Conservation (phyloP, 2,329 filamentous ascomycete genomes). For the Periconia sp. region DNA sequence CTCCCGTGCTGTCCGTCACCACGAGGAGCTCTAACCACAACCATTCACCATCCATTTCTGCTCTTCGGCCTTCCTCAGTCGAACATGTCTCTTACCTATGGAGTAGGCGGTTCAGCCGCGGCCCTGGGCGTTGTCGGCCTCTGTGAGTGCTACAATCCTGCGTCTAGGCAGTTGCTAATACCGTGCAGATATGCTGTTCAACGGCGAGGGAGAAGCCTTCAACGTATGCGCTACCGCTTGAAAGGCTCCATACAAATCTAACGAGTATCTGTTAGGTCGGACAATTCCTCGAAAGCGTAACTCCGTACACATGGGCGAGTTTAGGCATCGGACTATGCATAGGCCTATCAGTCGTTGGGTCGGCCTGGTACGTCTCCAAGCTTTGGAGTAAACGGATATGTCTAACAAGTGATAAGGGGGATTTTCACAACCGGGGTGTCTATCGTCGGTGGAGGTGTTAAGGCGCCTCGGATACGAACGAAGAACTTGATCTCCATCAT, state of each 20-base stretch:
- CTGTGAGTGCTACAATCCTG: constrained; percentile 65
- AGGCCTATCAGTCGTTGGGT: constrained; percentile 92
- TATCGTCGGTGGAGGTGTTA: constrained; percentile 95
- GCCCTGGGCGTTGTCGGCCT: constrained; percentile 76
- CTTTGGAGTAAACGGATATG: not conserved
- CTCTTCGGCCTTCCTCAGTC: constrained; percentile 16
- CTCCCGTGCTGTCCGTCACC: constrained; percentile 28
- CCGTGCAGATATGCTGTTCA: constrained; percentile 92
- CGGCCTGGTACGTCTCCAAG: constrained; percentile 77
- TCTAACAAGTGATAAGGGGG: constrained; percentile 68
- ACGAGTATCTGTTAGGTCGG: constrained; percentile 67
- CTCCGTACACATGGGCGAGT: constrained; percentile 91
- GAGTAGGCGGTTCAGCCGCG: constrained; percentile 69
- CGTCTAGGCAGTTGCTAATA: constrained; percentile 39
- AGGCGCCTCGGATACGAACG: constrained; percentile 94
- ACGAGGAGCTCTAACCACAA: constrained; percentile 32
- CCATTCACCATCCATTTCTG: constrained; percentile 31
- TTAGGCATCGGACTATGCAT: constrained; percentile 94
- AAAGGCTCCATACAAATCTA: constrained; percentile 10
- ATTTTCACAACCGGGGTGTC: constrained; percentile 99
- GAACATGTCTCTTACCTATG: constrained; percentile 77
- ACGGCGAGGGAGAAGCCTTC: constrained; percentile 92
- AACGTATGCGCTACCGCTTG: constrained; percentile 66
- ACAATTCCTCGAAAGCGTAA: constrained; percentile 90
- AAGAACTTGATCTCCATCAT: constrained; percentile 99